A percentile compares a stretch with the other conserved stretches of the same genome.
Conservation (phyloP, 2,329 filamentous ascomycete species). For the Cladosporium sp. region DNA sequence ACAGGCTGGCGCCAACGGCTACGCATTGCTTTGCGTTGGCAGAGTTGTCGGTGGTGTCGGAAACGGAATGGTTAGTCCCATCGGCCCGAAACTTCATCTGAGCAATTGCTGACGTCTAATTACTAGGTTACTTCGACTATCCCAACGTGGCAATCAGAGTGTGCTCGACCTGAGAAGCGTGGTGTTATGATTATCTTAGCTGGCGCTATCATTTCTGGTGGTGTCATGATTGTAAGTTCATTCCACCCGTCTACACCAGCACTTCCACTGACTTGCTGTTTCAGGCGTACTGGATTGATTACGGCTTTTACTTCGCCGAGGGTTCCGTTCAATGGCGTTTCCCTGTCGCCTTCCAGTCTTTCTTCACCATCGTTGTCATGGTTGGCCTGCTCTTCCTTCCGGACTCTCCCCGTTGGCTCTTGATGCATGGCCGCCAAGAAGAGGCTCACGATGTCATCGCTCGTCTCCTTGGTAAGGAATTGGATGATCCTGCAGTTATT, state of each 20-base stretch:
- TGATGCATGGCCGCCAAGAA: conserved; percentile 10
- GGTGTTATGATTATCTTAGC: conserved; percentile 47
- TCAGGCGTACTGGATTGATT: conserved; percentile 44
- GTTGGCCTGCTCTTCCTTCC: conserved; percentile 13
- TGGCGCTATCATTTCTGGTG: conserved; percentile 46
- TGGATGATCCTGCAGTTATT: conserved; percentile 4
- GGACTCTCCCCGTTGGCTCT: conserved; percentile 22
- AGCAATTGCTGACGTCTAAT: background rate
- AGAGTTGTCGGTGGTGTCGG: conserved; percentile 47
- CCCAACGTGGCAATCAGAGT: conserved; percentile 48
- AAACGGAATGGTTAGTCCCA: conserved; percentile 47
- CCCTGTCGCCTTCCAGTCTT: conserved; percentile 13
- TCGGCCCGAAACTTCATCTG: background rate
- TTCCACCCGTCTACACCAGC: background rate
- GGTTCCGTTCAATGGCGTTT: conserved; percentile 12
- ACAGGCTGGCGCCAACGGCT: conserved; percentile 41
- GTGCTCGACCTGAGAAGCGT: conserved; percentile 44
- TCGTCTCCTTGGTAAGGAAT: conserved; percentile 5
- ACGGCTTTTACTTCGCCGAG: conserved; percentile 25
- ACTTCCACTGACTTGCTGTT: background rate
- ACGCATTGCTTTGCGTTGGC: conserved; percentile 43
- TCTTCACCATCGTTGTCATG: conserved; percentile 15
- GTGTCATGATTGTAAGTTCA: conserved; percentile 36
- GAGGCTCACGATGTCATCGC: conserved; percentile 12
- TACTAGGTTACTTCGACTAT: conserved; percentile 27